phyloP scores from a whole-genome alignment of 1,284 basidiomycete species.

The Pascua guehoae region DNA sequence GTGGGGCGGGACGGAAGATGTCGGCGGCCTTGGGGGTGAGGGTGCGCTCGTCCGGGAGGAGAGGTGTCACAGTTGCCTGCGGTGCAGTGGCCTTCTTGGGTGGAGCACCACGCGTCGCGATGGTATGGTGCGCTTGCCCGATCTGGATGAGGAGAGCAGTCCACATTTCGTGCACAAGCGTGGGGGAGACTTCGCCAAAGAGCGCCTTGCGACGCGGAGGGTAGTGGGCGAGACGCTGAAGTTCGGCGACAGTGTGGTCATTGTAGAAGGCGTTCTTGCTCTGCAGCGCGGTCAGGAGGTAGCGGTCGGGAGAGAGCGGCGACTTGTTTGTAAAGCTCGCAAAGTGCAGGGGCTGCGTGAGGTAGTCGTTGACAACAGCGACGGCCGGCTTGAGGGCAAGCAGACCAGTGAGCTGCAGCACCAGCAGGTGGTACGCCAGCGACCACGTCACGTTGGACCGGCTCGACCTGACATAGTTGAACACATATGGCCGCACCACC shows the following conservation, averaged over 20 bases:
- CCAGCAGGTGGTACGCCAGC: conserved; percentile 26
- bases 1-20: conserved; percentile 35
- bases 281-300: conserved; percentile 36
- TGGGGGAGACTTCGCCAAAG: conserved; percentile 34
- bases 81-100: background rate
- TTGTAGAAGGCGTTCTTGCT: conserved; percentile 33
- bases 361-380: conserved; percentile 33
- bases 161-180: conserved; percentile 30
- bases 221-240: conserved; percentile 32
- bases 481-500: conserved; percentile 33
- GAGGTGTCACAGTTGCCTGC: background rate
- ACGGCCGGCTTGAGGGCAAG: conserved; percentile 25
- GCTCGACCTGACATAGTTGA: conserved; percentile 36
- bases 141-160: conserved; percentile 35
- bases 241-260: conserved; percentile 45
- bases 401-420: conserved; percentile 25
- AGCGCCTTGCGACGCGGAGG: conserved; percentile 28
- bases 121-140: conserved; percentile 22
- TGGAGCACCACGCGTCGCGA: conserved; percentile 16
- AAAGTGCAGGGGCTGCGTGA: conserved; percentile 41
- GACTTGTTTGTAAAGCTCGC: conserved; percentile 31
- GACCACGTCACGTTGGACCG: conserved; percentile 25
- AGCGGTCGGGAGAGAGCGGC: conserved; percentile 33
- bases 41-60: conserved; percentile 23
- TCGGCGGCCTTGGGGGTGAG: conserved; percentile 36